These are phyloP conservation scores for Pseudogymnoascus sp. DNA, from an alignment of 2,329 filamentous ascomycete species.

Conservation along the genomic window DNA sequence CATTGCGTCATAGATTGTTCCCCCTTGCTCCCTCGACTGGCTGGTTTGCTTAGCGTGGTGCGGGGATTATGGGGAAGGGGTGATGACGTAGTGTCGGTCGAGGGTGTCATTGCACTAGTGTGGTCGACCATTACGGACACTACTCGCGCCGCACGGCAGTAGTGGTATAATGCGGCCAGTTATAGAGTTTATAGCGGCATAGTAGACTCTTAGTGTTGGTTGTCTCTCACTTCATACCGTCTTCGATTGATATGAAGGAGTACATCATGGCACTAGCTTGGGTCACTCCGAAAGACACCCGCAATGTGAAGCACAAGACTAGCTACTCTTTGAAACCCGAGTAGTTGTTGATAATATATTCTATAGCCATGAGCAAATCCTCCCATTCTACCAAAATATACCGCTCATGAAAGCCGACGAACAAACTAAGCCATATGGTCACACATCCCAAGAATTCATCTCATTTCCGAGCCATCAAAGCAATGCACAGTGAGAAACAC, in stretches of 20 bases:
- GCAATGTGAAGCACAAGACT: background rate
- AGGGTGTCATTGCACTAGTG: background rate
- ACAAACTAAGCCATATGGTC: background rate
- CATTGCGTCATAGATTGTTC: constrained; percentile 2
- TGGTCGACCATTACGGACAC: background rate
- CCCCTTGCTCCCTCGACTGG: background rate
- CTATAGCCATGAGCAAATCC: background rate
- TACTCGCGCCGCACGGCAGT: background rate
- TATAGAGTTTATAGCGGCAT: background rate
- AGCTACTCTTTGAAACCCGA: background rate
- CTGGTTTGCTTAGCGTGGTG: background rate
- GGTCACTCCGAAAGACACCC: background rate
- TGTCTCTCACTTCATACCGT: background rate
- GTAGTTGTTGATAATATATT: background rate
- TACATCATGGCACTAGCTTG: background rate
- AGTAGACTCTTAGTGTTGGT: background rate
- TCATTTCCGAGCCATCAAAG: background rate
- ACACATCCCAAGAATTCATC: background rate
- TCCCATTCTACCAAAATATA: background rate
- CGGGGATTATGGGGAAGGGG: background rate
- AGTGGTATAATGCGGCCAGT: background rate
- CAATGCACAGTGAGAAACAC: background rate
- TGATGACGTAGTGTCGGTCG: background rate
- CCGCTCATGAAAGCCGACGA: background rate
- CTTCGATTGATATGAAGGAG: background rate